These are phyloP conservation scores for Yarrowia osloensis DNA, from an alignment of 805 yeast species.

Conservation along the genomic window DNA sequence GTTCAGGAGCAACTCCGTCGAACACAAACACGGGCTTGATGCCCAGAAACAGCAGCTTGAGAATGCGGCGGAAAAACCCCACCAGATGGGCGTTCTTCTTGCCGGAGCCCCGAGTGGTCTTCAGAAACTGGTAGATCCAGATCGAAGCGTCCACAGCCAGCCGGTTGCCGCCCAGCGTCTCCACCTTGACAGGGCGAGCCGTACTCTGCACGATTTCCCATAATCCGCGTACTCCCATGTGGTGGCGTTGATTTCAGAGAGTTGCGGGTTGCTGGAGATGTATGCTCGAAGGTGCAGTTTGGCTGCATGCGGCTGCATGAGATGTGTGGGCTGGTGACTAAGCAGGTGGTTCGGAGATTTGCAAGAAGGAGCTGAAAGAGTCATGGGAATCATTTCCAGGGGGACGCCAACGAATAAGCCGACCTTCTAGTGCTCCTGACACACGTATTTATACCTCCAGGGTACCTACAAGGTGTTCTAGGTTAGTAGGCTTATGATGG, in stretches of 20 bases:
- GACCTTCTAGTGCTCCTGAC: too few species aligned
- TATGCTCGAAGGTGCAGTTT: too few species aligned
- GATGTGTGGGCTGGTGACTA: neutral
- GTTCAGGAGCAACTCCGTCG: constrained; percentile 90
- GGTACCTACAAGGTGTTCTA: too few species aligned
- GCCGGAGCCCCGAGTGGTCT: constrained; percentile 87
- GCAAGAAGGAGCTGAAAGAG: too few species aligned
- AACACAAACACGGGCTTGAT: constrained; percentile 87
- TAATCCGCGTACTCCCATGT: constrained; percentile 93
- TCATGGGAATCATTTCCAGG: too few species aligned
- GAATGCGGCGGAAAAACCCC: constrained; percentile 93
- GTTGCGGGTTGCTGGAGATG: neutral
- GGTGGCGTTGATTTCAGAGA: too few species aligned
- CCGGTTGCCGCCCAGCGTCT: constrained; percentile 72
- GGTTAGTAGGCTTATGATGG: too few species aligned
- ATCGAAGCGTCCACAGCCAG: constrained; percentile 97
- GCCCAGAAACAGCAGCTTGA: constrained; percentile 85
- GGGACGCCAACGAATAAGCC: too few species aligned
- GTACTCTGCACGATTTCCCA: constrained; percentile 92
- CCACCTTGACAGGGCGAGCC: constrained; percentile 86
- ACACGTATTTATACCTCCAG: too few species aligned
- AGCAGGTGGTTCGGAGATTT: too few species aligned
- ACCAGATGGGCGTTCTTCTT: constrained; percentile 77
- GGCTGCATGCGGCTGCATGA: neutral
- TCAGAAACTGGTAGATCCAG: constrained; percentile 96